phyloP scores from a whole-genome alignment of 1,284 basidiomycete species.

The Trametes sp. region DNA sequence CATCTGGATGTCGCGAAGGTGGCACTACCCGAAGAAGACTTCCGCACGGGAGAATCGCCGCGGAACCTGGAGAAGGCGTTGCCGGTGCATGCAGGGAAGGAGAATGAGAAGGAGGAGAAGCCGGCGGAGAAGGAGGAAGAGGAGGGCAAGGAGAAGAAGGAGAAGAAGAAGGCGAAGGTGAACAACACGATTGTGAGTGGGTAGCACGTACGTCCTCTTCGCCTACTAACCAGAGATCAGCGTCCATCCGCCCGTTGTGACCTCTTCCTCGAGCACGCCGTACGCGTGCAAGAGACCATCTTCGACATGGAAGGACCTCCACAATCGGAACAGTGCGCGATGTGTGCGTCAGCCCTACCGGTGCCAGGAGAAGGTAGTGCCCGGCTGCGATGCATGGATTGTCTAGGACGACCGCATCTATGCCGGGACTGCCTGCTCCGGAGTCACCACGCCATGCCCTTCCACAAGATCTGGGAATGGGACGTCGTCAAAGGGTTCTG shows the following conservation, averaged over 20 bases:
- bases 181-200: neutral
- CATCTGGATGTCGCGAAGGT: too few species aligned
- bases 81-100: too few species aligned
- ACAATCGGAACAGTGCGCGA: neutral
- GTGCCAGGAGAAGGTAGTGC: neutral
- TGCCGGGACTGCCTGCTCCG: neutral
- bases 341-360: neutral
- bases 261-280: neutral
- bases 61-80: too few species aligned
- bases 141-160: neutral
- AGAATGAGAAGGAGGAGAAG: too few species aligned
- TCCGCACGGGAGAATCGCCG: neutral
- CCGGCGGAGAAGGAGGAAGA: neutral
- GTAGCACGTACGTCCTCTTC: too few species aligned
- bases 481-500: neutral
- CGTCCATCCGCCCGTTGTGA: neutral
- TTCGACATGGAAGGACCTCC: neutral
- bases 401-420: neutral
- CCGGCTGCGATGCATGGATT: neutral
- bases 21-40: too few species aligned
- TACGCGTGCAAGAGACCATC: neutral
- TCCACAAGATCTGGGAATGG: slow-evolving; percentile 1
- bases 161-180: neutral
- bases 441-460: neutral
- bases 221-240: neutral